These are phyloP conservation scores for Capsicum baccatum DNA, from an alignment of 257 asterid genomes.

Conservation along the genomic window DNA sequence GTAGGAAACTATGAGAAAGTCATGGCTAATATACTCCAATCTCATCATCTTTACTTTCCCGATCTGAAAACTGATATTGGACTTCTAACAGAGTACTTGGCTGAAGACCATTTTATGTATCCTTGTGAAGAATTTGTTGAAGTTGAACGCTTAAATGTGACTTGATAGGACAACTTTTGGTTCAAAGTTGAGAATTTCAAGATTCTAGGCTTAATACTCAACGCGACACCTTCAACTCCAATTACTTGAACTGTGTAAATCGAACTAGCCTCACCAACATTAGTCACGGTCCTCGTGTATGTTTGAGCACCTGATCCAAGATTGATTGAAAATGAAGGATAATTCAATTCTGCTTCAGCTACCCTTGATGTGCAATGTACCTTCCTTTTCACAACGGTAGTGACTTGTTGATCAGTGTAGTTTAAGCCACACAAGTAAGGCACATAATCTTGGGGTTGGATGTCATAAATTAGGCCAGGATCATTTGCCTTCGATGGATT, in stretches of 20 bases:
- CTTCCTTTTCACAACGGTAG: not conserved
- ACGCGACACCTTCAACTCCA: not conserved
- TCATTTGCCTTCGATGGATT: conserved; percentile 30
- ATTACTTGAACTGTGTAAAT: conserved; percentile 21
- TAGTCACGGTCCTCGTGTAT: conserved; percentile 28
- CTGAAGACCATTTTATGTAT: conserved; percentile 27
- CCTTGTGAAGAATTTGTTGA: conserved; percentile 7
- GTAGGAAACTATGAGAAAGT: not conserved
- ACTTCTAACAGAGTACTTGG: conserved; percentile 26
- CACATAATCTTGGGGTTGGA: conserved; percentile 26
- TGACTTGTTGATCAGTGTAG: not conserved
- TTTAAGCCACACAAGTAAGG: conserved; percentile 34
- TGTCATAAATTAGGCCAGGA: conserved; percentile 34
- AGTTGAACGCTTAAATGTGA: not conserved
- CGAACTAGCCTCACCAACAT: conserved; percentile 27
- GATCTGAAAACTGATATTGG: not conserved
- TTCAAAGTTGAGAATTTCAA: conserved; percentile 23
- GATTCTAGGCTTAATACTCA: conserved; percentile 25
- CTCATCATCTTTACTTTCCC: not conserved
- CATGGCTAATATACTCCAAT: not conserved
- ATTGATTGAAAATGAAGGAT: conserved; percentile 31
- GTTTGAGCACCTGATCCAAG: conserved; percentile 23
- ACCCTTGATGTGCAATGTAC: conserved; percentile 21
- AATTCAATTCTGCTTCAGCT: conserved; percentile 29
- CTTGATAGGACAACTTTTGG: conserved; percentile 25